A percentile compares a stretch with the other conserved stretches of the same genome.
These are phyloP conservation scores for Fusarium guadeloupense DNA, from an alignment of 2,329 filamentous ascomycete genomes.

Conservation along the genomic window DNA sequence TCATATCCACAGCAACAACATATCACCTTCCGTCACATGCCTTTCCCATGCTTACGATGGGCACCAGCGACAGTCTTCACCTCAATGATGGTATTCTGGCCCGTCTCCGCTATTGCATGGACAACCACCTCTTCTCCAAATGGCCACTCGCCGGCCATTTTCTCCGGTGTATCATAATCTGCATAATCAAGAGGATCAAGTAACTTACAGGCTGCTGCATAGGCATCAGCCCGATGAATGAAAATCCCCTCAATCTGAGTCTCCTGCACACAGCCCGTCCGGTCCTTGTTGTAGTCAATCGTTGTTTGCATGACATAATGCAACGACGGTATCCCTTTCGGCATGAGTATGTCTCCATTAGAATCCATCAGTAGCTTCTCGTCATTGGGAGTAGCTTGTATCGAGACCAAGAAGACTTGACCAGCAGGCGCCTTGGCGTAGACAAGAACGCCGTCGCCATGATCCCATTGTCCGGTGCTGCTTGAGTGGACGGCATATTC, in stretches of 20 bases:
- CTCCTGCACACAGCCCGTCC: slow-evolving; percentile 46
- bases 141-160: slow-evolving; percentile 49
- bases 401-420: slow-evolving; percentile 50
- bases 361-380: slow-evolving; percentile 37
- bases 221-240: slow-evolving; percentile 46
- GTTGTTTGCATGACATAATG: slow-evolving; percentile 55
- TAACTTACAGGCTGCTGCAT: slow-evolving; percentile 46
- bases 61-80: slow-evolving; percentile 47
- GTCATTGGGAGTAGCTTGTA: slow-evolving; percentile 52
- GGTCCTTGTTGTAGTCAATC: slow-evolving; percentile 53
- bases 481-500: slow-evolving; percentile 42
- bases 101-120: slow-evolving; percentile 54
- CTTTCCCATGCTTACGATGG: neutral
- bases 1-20: too few species aligned
- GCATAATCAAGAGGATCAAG: slow-evolving; percentile 47
- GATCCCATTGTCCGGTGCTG: slow-evolving; percentile 43
- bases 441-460: slow-evolving; percentile 52
- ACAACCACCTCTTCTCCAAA: slow-evolving; percentile 56
- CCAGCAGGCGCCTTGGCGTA: slow-evolving; percentile 49
- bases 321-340: slow-evolving; percentile 44
- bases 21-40: too few species aligned
- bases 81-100: slow-evolving; percentile 52
- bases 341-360: slow-evolving; percentile 36
- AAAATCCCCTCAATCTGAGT: slow-evolving; percentile 54
- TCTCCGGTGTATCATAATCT: slow-evolving; percentile 49